Base-by-base conservation (phyloP, 192 early-diverging fungal genomes). In the Backusella mclennaniae region DNA sequence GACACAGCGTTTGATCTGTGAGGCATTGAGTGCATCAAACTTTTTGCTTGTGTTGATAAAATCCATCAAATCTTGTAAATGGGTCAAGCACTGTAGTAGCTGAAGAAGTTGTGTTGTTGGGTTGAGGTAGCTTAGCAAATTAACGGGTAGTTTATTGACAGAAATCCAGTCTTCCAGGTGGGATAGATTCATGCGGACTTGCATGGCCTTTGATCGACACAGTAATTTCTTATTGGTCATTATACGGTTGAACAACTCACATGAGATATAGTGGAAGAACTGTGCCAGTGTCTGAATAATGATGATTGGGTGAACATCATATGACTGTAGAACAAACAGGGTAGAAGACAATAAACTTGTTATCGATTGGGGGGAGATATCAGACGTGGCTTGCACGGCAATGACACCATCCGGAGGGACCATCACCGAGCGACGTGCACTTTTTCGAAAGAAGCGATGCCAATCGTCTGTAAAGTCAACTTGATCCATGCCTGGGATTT, bases 101-200 rank as follows among this genome's bases (percentile, higher is more conserved):
- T 95, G 93, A 11, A 94, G 83, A 7, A 97, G 82, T 73, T 96
- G 93, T n/a, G 95, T 85, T 5, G 94, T 81, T 9, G 96, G 95
- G 33, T 84, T 86, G 72, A 95, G 86, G 35, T 88, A 87, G 42
- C 79, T 74, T 41, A 67, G 46, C 26, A 88, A 79, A 59, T 76
- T 75, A 31, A 80, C 69, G 35, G 85, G 68, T 38, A 82, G 53
- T 35, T 84, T 78, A 56, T 93, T 89, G 26, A 86, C 75, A 29
- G 93, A 90, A 33, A 95, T 89, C 97, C 97, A 98, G 49, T 96
- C 94, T 79, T 93, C 94, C 15, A 97, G 53, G 39, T 88, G 85
- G 12, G 90, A 91, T 39, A 96, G 75, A 78, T 97, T 98, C 82
- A 95, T 89, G 26, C 92, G 93, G 19, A 96, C 89, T 81, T 93